phyloP scores from a whole-genome alignment of 116 monocot species.

The Posidonia oceanica region DNA sequence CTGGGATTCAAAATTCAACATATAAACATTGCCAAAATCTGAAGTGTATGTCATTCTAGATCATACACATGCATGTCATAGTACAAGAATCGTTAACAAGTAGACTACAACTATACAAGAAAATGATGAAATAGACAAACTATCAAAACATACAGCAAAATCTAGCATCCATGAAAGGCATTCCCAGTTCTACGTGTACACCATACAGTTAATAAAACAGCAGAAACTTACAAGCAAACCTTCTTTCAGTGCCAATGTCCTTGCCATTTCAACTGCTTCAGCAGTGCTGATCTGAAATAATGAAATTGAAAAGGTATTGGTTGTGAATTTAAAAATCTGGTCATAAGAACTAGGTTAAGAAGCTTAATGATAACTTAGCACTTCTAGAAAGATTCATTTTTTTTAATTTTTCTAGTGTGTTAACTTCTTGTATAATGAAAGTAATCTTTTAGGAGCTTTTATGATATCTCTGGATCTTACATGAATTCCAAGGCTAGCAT shows the following conservation, averaged over 20 bases:
- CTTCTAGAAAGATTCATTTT: too few relatives aligned
- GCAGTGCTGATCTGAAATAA: conserved; percentile 50
- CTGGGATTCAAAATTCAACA: too few relatives aligned
- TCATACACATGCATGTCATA: too few relatives aligned
- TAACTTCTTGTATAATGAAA: too few relatives aligned
- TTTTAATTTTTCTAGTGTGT: too few relatives aligned
- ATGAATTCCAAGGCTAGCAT: too few relatives aligned
- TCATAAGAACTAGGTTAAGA: too few relatives aligned
- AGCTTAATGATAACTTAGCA: too few relatives aligned
- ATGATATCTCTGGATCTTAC: too few relatives aligned
- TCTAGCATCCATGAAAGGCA: background rate
- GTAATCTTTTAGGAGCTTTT: too few relatives aligned
- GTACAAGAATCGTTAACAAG: background rate
- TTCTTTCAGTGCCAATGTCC: conserved; percentile 73
- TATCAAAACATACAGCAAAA: background rate
- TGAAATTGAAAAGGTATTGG: background rate
- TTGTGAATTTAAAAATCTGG: background rate
- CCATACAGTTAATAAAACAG: background rate
- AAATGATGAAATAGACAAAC: background rate
- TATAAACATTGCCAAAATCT: too few relatives aligned
- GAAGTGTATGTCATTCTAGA: too few relatives aligned
- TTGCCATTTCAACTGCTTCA: conserved; percentile 92
- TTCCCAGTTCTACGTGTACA: background rate
- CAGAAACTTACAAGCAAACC: conserved; percentile 62
- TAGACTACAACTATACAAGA: background rate